phyloP scores from a whole-genome alignment of 2,329 filamentous ascomycete species.

The Colletotrichum higginsianum region DNA sequence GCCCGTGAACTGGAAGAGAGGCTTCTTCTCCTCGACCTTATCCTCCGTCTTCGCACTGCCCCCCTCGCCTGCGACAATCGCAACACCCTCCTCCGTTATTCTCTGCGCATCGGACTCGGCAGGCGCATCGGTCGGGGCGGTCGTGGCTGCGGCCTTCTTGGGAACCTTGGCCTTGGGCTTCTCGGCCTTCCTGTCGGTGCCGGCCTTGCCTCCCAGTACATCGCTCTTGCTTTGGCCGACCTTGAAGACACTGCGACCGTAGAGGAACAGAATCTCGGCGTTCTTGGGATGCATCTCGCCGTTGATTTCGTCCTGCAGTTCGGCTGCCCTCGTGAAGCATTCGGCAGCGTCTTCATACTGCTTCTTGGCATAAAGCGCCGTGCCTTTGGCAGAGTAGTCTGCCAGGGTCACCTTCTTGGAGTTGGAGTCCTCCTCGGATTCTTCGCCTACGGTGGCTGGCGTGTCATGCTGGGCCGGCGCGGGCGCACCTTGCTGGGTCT shows the following conservation, averaged over 20 bases:
- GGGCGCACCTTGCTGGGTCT: constrained; percentile 40
- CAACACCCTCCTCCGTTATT: constrained; percentile 62
- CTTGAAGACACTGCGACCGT: constrained; percentile 94
- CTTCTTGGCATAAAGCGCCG: constrained; percentile 89
- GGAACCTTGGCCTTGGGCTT: constrained; percentile 53
- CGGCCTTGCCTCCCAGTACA: constrained; percentile 87
- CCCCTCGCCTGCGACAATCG: constrained; percentile 61
- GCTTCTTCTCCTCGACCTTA: constrained; percentile 72
- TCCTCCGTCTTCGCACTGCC: constrained; percentile 57
- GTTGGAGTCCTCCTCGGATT: constrained; percentile 60
- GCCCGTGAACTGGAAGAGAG: constrained; percentile 91
- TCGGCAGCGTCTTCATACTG: constrained; percentile 90
- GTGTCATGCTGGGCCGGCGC: constrained; percentile 34
- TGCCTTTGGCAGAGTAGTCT: constrained; percentile 84
- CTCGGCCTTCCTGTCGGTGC: constrained; percentile 64
- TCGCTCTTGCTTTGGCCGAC: constrained; percentile 95
- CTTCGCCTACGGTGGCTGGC: constrained; percentile 34
- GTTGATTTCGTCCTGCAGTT: constrained; percentile 91
- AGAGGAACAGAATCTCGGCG: constrained; percentile 93
- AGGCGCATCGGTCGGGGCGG: constrained; percentile 51
- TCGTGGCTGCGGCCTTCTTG: constrained; percentile 53
- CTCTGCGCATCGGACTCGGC: constrained; percentile 58
- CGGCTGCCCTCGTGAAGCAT: constrained; percentile 88
- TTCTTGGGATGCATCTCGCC: constrained; percentile 93
- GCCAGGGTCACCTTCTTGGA: constrained; percentile 77